Base-by-base conservation (phyloP, 768 basidiomycete species). In the Tylopilus sp. region DNA sequence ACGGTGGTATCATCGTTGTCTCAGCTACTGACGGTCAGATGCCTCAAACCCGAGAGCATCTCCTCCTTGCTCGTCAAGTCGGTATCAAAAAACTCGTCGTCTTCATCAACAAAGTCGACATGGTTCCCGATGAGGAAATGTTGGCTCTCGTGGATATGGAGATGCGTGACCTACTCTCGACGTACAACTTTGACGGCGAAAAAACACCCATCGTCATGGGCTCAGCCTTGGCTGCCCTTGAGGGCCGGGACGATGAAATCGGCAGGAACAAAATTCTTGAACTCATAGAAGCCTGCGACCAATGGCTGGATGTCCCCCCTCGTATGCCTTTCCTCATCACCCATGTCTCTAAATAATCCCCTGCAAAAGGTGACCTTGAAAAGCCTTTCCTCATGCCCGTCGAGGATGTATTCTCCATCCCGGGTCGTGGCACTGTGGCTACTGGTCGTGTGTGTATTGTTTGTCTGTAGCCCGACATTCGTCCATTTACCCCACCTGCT, bases 111-210 rank as follows among this genome's bases (percentile, higher is more conserved):
- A 99, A 99, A 75, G 86, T 99, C 54, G 97, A 99, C 74, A 83
- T 87, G 76, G 89, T 98, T 52, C 82, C 87, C 55, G 97, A 99
- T 79, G 83, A 87, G 6, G 97, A 99, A 79, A 98, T 99, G 94
- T 76, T 98, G 50, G 93, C 97, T 75, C 87, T 99, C 53, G 97
- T 99, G 54, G 97, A 99, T 62, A 98, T 99, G 95, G 97, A 99
- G 80, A 99, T 99, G 86, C 86, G 97, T 53, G 97, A 99, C 66
- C 79, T 99, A 11, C 80, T 99, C 21, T 74, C 83, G 4, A 84
- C 83, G 13, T 98, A 98, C 76, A 90, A 92, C 62, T 99, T 89
- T 58, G 97, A 99, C 62, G 97, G 97, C 48, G 97, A 99, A 71
- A 80, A 86, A 62, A 98, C 97, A 0, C 97, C 97, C n/a, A 98